These are phyloP conservation scores for Aureobasidium sp. DNA, from an alignment of 2,329 filamentous ascomycete species.

Conservation along the genomic window DNA sequence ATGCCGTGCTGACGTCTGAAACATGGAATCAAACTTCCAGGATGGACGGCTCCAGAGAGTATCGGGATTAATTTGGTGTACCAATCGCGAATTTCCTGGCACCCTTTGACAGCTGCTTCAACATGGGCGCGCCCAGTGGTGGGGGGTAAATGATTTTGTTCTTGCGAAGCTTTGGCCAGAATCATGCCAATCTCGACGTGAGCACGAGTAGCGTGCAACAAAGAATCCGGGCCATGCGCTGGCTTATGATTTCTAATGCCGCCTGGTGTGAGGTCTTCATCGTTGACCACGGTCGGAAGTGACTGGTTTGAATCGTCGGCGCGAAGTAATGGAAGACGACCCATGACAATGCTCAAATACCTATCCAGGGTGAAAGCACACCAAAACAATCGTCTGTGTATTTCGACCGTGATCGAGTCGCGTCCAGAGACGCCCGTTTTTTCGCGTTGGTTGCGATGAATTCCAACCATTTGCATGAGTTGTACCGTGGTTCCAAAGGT, in stretches of 20 bases:
- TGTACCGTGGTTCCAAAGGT: conserved; percentile 42
- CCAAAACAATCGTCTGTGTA: conserved; percentile 42
- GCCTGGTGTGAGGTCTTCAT: conserved; percentile 30
- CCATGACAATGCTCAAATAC: conserved; percentile 44
- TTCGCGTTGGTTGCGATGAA: conserved; percentile 32
- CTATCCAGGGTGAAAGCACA: conserved; percentile 44
- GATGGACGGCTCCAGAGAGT: conserved; percentile 48
- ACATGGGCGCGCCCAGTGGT: conserved; percentile 28
- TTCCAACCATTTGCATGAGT: conserved; percentile 39
- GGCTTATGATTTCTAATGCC: conserved; percentile 33
- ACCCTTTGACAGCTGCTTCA: conserved; percentile 43
- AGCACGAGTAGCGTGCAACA: conserved; percentile 34
- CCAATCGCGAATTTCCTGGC: conserved; percentile 50
- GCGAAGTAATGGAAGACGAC: conserved; percentile 40
- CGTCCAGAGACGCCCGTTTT: conserved; percentile 23
- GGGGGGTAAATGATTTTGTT: conserved; percentile 29
- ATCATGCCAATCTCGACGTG: conserved; percentile 34
- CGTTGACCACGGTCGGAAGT: conserved; percentile 32
- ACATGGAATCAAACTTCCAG: conserved; percentile 51
- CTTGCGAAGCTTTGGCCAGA: conserved; percentile 32
- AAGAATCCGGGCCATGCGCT: conserved; percentile 32
- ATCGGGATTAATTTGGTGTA: conserved; percentile 50
- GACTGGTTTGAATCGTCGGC: conserved; percentile 37
- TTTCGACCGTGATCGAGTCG: conserved; percentile 33
- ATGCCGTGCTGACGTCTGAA: conserved; percentile 61